A percentile compares a stretch with the other conserved stretches of the same genome.
phyloP scores from a whole-genome alignment of 805 yeast species.

The Kodamaea kakaduensis region DNA sequence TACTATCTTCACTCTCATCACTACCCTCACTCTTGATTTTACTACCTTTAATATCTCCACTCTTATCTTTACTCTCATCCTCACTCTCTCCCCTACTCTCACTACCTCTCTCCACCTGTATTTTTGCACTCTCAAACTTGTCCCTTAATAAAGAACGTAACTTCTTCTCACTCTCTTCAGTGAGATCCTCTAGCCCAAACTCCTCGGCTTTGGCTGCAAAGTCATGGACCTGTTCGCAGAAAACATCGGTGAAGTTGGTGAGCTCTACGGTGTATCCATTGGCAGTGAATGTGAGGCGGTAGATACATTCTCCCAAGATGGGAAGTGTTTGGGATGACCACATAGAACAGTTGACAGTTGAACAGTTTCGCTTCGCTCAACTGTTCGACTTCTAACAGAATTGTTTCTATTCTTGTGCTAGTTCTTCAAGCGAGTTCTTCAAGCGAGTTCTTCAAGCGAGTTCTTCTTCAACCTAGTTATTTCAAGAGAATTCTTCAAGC shows the following conservation, averaged over 20 bases:
- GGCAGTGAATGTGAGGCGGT: conserved; percentile 13
- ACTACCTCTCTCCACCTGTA: neutral
- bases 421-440: too few relatives aligned
- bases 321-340: too few relatives aligned
- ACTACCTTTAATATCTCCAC: neutral
- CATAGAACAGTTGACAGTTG: too few relatives aligned
- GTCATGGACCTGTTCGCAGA: conserved; percentile 21
- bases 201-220: conserved; percentile 17
- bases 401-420: too few relatives aligned
- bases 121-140: neutral
- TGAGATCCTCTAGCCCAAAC: conserved; percentile 28
- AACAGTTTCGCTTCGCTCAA: too few relatives aligned
- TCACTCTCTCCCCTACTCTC: too few relatives aligned
- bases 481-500: too few relatives aligned
- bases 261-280: conserved; percentile 21
- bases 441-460: too few relatives aligned
- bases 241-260: conserved; percentile 25
- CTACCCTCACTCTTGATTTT: neutral
- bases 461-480: too few relatives aligned
- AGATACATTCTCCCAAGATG: conserved; percentile 13
- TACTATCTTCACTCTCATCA: too few relatives aligned
- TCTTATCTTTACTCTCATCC: too few relatives aligned
- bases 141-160: conserved; percentile 15
- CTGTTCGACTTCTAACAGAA: too few relatives aligned
- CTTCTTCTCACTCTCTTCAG: conserved; percentile 7